phyloP scores from a whole-genome alignment of 2,329 filamentous ascomycete species.

The Grosmannia clavigera region DNA sequence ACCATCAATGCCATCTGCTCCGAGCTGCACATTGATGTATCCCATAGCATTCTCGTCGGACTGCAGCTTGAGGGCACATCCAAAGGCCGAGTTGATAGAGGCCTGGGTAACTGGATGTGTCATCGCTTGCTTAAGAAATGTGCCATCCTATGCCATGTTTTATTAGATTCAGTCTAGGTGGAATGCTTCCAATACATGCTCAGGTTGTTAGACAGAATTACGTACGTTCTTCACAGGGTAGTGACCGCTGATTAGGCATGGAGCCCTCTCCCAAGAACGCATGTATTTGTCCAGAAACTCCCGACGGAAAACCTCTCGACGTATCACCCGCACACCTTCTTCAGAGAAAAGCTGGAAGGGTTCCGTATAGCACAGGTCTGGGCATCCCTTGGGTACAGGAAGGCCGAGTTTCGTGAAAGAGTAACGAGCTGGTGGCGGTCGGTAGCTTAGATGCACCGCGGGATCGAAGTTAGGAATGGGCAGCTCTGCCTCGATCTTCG shows the following conservation, averaged over 20 bases:
- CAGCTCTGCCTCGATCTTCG: slow-evolving; percentile 3
- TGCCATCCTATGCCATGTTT: slow-evolving; percentile 1
- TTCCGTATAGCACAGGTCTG: slow-evolving; percentile 9
- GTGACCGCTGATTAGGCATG: slow-evolving; percentile 11
- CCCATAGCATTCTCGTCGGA: slow-evolving; percentile 10
- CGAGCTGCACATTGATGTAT: slow-evolving; percentile 11
- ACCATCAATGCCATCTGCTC: slow-evolving; percentile 8
- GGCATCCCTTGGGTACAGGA: slow-evolving; percentile 4
- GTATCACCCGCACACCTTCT: slow-evolving; percentile 11
- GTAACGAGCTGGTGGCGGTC: slow-evolving; percentile 7
- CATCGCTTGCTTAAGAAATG: slow-evolving; percentile 6
- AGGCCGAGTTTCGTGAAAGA: slow-evolving; percentile 8
- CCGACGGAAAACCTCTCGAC: slow-evolving; percentile 9
- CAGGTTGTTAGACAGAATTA: not conserved
- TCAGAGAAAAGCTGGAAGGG: slow-evolving; percentile 10
- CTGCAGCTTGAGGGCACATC: slow-evolving; percentile 3
- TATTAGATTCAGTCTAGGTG: not conserved
- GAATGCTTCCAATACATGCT: not conserved
- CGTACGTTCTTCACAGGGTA: slow-evolving; percentile 5
- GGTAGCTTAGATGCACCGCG: slow-evolving; percentile 8
- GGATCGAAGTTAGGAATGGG: slow-evolving; percentile 10
- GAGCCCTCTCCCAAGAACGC: slow-evolving; percentile 9
- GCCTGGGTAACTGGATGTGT: slow-evolving; percentile 4
- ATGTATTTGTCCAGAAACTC: slow-evolving; percentile 11
- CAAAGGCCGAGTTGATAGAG: slow-evolving; percentile 5